A percentile compares a stretch with the other conserved stretches of the same genome.
phyloP scores from a whole-genome alignment of 257 asterid species.

The Plantago ovata region DNA sequence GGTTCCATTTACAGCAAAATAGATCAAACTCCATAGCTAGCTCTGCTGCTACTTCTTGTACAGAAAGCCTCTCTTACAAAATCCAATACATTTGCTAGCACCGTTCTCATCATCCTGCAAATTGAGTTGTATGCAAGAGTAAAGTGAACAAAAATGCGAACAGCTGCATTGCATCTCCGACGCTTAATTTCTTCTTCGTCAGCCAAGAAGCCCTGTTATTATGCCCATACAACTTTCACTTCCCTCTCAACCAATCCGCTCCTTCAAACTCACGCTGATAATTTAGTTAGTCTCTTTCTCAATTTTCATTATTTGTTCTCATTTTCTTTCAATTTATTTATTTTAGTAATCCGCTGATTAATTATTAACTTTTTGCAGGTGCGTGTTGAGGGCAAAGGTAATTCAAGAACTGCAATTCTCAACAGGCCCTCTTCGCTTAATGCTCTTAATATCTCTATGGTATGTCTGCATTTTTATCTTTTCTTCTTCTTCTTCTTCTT shows the following conservation, averaged over 20 bases:
- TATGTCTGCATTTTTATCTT: constrained; percentile 16
- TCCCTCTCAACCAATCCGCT: constrained; percentile 42
- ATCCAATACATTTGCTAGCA: too few relatives aligned
- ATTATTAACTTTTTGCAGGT: constrained; percentile 46
- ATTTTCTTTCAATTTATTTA: background rate
- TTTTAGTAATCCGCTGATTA: background rate
- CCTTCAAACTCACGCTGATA: constrained; percentile 35
- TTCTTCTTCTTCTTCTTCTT: background rate
- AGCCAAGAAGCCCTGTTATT: constrained; percentile 17
- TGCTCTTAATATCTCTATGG: constrained; percentile 72
- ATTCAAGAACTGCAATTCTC: constrained; percentile 83
- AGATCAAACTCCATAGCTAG: too few relatives aligned
- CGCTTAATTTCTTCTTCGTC: constrained; percentile 19
- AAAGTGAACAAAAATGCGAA: constrained; percentile 47
- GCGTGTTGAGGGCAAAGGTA: constrained; percentile 64
- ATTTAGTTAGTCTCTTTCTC: constrained; percentile 31
- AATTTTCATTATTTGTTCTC: background rate
- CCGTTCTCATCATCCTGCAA: too few relatives aligned
- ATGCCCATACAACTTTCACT: constrained; percentile 34
- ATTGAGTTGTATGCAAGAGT: too few relatives aligned
- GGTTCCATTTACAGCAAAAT: too few relatives aligned
- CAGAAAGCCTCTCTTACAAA: too few relatives aligned
- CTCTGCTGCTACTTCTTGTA: too few relatives aligned
- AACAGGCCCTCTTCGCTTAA: constrained; percentile 77
- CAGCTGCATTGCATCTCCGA: constrained; percentile 29